These are phyloP conservation scores for Phaeotremella skinneri DNA, from an alignment of 768 basidiomycete species.

Conservation along the genomic window DNA sequence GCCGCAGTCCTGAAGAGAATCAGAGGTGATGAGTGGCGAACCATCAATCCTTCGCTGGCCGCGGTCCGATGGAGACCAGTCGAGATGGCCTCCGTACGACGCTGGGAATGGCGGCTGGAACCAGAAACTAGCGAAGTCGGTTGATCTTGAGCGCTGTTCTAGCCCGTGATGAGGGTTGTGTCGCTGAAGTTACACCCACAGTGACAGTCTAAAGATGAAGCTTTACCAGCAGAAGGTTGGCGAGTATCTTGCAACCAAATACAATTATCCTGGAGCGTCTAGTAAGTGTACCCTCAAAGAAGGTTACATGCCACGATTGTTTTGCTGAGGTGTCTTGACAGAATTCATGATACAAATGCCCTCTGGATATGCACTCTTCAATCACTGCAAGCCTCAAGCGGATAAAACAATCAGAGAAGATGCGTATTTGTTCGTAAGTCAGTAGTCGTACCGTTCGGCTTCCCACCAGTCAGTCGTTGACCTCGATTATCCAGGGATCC, in stretches of 20 bases:
- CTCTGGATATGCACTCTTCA: slow-evolving; percentile 36
- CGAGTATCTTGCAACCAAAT: slow-evolving; percentile 21
- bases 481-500: slow-evolving; percentile 27
- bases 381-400: slow-evolving; percentile 29
- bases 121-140: slow-evolving; percentile 2
- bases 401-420: slow-evolving; percentile 22
- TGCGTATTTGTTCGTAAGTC: slow-evolving; percentile 39
- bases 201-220: slow-evolving; percentile 21
- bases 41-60: slow-evolving; percentile 37
- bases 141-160: slow-evolving; percentile 13
- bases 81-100: slow-evolving; percentile 23
- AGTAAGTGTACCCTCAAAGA: neutral
- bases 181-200: too few relatives aligned
- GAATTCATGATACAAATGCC: slow-evolving; percentile 25
- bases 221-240: slow-evolving; percentile 35
- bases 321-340: neutral
- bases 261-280: neutral
- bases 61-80: slow-evolving; percentile 28
- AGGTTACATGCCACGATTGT: slow-evolving; percentile 3
- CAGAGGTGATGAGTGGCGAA: slow-evolving; percentile 6
- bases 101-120: neutral
- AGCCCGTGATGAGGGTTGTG: slow-evolving; percentile 5
- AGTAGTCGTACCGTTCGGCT: neutral
- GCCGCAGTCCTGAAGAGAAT: too few relatives aligned
- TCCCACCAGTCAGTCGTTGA: neutral